Base-by-base conservation (phyloP, 306 rosid species). In the Ceratonia siliqua region DNA sequence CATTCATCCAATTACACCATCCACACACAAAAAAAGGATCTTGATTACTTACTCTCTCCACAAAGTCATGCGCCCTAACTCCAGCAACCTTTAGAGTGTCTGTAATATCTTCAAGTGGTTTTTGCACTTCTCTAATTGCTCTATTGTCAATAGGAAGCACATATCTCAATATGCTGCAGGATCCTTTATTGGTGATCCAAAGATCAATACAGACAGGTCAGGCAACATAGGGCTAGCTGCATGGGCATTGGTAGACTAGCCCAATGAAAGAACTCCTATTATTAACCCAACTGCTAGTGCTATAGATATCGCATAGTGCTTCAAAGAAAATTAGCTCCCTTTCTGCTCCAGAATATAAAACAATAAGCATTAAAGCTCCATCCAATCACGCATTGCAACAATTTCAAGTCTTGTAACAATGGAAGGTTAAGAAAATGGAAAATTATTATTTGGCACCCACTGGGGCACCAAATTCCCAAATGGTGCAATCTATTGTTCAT, bases 101-200 rank as follows among this genome's bases (percentile, higher is more conserved):
- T 7, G 97, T 87, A 64, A 92, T 90, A 83, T 94, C 99, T 86
- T 94, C 99, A 38, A 94, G 96, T 14, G 97, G 97, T 56, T 92
- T 94, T 76, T 94, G 97, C 12, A 94, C 96, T 83, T 94, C 99
- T 86, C 99, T 85, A 30, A 94, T 82, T 18, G 99, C 99, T 85
- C 90, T 94, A 70, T 94, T 94, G 79, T 94, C 73, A 46, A 91
- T 92, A 81, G 99, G 99, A 68, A 94, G 89, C 36, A 92, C 96
- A 77, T 94, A 86, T 81, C 99, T 87, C 88, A 94, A 78, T 84
- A 85, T 14, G 96, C 95, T 48, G 91, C 97, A 0, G 99, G 99
- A 69, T 94, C 97, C 88, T 94, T 94, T 65, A 94, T 91, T 2
- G 98, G 98, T 2, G 98, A 96, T 50, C 98, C 98, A 2, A 97